A percentile compares a stretch with the other conserved stretches of the same genome.
phyloP scores from a whole-genome alignment of 2,329 filamentous ascomycete species.

The Hypoxylon sp. region DNA sequence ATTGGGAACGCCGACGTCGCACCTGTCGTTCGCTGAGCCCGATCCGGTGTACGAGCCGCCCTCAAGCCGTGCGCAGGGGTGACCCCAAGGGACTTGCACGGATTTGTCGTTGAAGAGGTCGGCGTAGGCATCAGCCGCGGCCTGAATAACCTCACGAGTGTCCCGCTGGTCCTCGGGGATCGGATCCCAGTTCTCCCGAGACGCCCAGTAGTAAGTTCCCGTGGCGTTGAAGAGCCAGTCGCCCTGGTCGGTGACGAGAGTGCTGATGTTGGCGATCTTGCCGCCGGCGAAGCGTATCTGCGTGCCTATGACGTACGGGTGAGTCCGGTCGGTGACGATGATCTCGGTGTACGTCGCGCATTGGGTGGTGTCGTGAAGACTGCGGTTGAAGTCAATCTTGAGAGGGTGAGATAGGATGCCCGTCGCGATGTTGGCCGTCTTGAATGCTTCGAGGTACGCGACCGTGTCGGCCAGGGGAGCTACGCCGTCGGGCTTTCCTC shows the following conservation, averaged over 20 bases:
- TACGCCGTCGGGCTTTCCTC: conserved; percentile 41
- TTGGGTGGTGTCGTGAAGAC: conserved; percentile 56
- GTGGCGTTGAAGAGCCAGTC: conserved; percentile 60
- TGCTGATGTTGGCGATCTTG: conserved; percentile 52
- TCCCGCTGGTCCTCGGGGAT: conserved; percentile 55
- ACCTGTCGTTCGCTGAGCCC: conserved; percentile 51
- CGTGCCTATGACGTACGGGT: conserved; percentile 58
- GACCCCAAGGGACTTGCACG: conserved; percentile 58
- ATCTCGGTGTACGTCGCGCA: conserved; percentile 59
- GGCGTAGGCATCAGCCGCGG: conserved; percentile 57
- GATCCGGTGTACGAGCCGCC: conserved; percentile 56
- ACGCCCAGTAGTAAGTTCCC: conserved; percentile 55
- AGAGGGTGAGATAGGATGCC: conserved; percentile 55
- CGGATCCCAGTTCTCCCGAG: conserved; percentile 55
- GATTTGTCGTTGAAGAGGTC: conserved; percentile 57
- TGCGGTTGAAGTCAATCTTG: conserved; percentile 56
- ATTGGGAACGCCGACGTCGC: conserved; percentile 57
- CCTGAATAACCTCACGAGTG: conserved; percentile 55
- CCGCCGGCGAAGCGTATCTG: conserved; percentile 53
- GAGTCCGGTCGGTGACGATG: conserved; percentile 52
- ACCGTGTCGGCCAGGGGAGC: conserved; percentile 41
- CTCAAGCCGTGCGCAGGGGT: conserved; percentile 57
- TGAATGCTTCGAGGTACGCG: conserved; percentile 56
- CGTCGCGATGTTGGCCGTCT: conserved; percentile 49
- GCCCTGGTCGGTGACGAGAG: conserved; percentile 55